phyloP scores from a whole-genome alignment of 805 yeast species.

The Teunomyces stri region DNA sequence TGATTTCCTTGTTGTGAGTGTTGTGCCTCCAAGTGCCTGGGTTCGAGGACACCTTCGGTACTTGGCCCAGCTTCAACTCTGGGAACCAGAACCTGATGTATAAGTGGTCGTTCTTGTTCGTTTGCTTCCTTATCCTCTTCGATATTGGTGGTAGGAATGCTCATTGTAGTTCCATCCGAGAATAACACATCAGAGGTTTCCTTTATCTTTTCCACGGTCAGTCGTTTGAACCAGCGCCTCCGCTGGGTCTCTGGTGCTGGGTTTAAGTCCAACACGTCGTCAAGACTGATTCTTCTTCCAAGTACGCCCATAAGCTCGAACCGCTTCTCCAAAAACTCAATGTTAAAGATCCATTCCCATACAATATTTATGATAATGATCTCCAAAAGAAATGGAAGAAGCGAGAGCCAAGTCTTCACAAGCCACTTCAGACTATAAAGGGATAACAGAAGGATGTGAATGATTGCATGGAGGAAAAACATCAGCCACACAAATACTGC shows the following conservation, averaged over 20 bases:
- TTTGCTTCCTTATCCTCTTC: neutral
- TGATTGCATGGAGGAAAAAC: conserved; percentile 35
- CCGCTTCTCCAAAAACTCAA: conserved; percentile 47
- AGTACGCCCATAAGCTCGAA: conserved; percentile 56
- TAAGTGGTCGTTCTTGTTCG: neutral
- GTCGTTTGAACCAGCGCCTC: neutral
- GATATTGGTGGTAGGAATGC: neutral
- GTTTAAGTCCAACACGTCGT: conserved; percentile 28
- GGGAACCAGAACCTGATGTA: neutral
- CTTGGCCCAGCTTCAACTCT: neutral
- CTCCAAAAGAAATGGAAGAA: conserved; percentile 43
- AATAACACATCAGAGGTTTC: neutral
- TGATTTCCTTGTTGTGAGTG: neutral
- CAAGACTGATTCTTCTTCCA: conserved; percentile 56
- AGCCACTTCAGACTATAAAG: conserved; percentile 31
- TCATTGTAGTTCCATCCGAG: neutral
- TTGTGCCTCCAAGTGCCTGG: neutral
- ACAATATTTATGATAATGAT: conserved; percentile 51
- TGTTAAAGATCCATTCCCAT: conserved; percentile 67
- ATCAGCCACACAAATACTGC: conserved; percentile 44
- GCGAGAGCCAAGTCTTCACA: conserved; percentile 49
- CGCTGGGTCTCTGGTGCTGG: conserved; percentile 7
- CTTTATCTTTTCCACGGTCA: neutral
- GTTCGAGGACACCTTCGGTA: neutral
- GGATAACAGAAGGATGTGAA: conserved; percentile 26